Evolutionary conservation across 352 stramenopile genomes (phyloP).

Genomic region (Phytopythium cucurbitacearum): DNA sequence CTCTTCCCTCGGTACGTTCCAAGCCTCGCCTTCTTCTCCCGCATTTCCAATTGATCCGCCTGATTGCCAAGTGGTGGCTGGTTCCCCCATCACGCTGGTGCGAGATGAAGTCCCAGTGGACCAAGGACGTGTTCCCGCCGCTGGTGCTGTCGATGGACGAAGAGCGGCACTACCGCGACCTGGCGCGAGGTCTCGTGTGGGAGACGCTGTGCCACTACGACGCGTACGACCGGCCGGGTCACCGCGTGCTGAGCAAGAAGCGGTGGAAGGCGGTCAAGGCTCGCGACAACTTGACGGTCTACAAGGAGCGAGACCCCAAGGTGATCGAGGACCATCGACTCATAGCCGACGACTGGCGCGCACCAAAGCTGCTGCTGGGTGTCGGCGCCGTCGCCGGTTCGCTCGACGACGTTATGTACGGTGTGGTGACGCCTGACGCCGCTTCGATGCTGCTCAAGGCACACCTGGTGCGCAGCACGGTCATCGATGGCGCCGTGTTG

Average conservation of each 20-base stretch:
- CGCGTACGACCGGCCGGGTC: conserved; percentile 10
- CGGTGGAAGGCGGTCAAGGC: conserved; percentile 41
- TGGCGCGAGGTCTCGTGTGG: conserved; percentile 23
- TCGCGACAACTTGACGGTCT: conserved; percentile 31
- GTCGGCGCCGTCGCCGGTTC: conserved; percentile 38
- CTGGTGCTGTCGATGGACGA: conserved; percentile 21
- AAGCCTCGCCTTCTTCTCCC: no score
- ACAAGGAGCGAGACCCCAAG: conserved; percentile 30
- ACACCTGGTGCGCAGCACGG: conserved; percentile 20
- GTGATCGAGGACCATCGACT: conserved; percentile 24
- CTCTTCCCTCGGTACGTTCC: no score
- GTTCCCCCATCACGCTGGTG: background rate
- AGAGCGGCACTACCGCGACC: conserved; percentile 14
- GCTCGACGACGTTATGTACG: conserved; percentile 65
- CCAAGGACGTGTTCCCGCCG: conserved; percentile 25
- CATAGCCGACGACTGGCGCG: conserved; percentile 29
- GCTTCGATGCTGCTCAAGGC: conserved; percentile 36
- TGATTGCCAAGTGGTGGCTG: background rate
- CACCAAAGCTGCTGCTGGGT: conserved; percentile 39
- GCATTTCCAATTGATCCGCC: no score
- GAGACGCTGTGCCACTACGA: conserved; percentile 30
- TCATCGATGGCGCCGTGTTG: conserved; percentile 37
- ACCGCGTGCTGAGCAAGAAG: conserved; percentile 21
- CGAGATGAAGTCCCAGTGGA: conserved; percentile 18
- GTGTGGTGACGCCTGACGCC: conserved; percentile 30